Base-by-base conservation (phyloP, 768 basidiomycete genomes). In the Dentipellis sp. region DNA sequence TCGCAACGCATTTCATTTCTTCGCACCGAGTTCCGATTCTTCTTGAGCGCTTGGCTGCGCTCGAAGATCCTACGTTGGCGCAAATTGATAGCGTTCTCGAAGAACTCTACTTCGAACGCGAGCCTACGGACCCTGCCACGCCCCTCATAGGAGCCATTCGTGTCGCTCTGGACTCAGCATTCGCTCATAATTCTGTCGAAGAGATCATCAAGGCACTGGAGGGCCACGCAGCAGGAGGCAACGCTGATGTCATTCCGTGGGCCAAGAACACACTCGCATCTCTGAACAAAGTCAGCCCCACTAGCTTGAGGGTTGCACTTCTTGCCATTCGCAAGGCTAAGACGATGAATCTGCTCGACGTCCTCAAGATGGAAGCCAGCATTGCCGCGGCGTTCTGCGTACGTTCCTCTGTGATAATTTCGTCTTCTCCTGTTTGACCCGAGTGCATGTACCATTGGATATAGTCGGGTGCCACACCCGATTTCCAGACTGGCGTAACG, bases 1-100 rank as follows among this genome's bases (percentile, higher is more conserved):
- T 98, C 64, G 94, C 95, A 4, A 97, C 97, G 2, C 97, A 99
- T 69, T 98, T 78, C 65, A 80, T 98, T 53, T 83, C 91, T 10
- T 86, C 90, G 14, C 74, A 84, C 54, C 78, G 86, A 39, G 74
- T 97, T 38, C 82, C 88, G 14, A 75, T 77, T 42, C 79, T 97
- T 50, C 73, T 91, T 42, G 76, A 83, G 54, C 79, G 83, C 56
- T 72, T 98, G 54, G 77, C 83, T 16, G 73, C 75, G 34, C 68
- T 84, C 42, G 80, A 84, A 56, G 67, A 75, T 29, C 73, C 76
- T 0, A 71, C 72, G 53, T 64, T 69, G 66, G 70, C 79, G 60
- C 73, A 76, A 48, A 80, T 88, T 57, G 79, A 94, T 64, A 74
- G 81, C 57, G 79, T 89, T 22, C 77, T 97, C 55, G 82, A 88